Percentiles rank a stretch among this genome's conserved stretches.
phyloP scores from a whole-genome alignment of 169 alveolate species.

The Toxoplasma gondii region DNA sequence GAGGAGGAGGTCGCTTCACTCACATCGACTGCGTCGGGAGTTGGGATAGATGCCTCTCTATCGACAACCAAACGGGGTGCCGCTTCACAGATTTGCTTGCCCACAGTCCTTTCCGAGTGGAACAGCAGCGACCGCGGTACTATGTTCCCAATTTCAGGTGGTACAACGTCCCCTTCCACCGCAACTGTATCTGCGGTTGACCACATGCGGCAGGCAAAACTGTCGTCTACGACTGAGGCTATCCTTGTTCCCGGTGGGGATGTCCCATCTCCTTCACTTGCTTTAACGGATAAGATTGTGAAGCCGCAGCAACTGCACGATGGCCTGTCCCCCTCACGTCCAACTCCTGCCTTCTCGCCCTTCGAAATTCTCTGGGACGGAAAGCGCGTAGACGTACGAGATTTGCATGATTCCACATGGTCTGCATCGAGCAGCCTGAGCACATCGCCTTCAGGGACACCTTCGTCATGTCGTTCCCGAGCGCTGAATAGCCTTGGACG shows the following conservation, averaged over 20 bases:
- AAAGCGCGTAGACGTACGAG: neutral
- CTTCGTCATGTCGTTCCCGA: neutral
- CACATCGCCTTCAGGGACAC: neutral
- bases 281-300: neutral
- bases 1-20: neutral
- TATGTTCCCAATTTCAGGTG: neutral
- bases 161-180: neutral
- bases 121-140: neutral
- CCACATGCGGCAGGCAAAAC: neutral
- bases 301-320: neutral
- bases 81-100: neutral
- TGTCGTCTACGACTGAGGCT: neutral
- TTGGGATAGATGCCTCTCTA: neutral
- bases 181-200: neutral
- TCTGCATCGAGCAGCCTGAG: neutral
- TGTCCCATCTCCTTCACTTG: neutral
- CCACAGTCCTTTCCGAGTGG: neutral
- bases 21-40: neutral
- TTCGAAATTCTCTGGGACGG: neutral
- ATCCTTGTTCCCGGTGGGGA: neutral
- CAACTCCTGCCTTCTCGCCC: no score
- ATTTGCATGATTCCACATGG: neutral
- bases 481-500: neutral
- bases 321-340: neutral
- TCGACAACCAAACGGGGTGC: neutral